phyloP scores from a whole-genome alignment of 345 rosid species.

The Syzygium grande region DNA sequence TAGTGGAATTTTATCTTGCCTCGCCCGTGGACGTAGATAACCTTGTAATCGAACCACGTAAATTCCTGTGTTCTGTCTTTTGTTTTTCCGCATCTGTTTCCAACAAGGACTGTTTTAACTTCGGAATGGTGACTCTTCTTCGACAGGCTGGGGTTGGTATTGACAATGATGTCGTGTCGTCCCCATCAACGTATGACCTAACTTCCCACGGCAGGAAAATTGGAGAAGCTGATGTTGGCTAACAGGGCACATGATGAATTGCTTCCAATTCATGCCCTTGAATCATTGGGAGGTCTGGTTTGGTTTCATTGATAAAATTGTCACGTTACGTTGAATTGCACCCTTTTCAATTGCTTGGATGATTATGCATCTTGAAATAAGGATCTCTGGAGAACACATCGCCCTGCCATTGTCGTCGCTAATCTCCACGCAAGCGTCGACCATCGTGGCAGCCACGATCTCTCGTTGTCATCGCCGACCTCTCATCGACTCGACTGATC shows the following conservation, averaged over 20 bases:
- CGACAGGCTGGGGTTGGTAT: background rate
- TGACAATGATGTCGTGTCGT: background rate
- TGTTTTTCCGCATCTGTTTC: too few species aligned
- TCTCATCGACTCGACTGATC: background rate
- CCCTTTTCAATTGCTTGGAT: background rate
- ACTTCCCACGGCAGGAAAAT: background rate
- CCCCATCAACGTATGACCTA: background rate
- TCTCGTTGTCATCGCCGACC: background rate
- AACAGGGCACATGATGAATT: background rate
- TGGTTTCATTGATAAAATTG: background rate
- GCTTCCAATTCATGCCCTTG: background rate
- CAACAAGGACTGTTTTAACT: background rate
- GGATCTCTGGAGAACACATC: background rate
- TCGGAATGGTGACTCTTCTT: background rate
- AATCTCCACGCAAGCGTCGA: background rate
- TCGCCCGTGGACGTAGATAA: too few species aligned
- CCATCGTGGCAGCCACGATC: background rate
- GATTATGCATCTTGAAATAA: background rate
- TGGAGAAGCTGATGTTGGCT: background rate
- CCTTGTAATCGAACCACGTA: too few species aligned
- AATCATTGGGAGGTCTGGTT: background rate
- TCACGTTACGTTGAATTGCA: background rate
- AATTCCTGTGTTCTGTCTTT: too few species aligned
- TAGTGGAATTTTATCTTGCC: too few species aligned
- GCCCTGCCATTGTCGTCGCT: background rate